A percentile compares a stretch with the other conserved stretches of the same genome.
Conservation (phyloP, 768 basidiomycete genomes). For the Boletus coccyginus region DNA sequence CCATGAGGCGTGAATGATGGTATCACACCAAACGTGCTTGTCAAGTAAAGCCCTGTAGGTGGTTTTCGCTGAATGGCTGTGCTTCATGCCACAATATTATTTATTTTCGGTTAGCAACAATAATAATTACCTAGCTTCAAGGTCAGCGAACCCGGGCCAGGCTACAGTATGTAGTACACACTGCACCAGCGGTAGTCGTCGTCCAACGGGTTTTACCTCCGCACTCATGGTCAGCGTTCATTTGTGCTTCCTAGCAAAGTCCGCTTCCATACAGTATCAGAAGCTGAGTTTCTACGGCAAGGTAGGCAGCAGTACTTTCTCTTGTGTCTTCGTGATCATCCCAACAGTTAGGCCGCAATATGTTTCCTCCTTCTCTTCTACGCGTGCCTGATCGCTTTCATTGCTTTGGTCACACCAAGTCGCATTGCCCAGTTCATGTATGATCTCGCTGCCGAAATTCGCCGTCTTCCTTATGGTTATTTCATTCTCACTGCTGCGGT, state of each 20-base stretch:
- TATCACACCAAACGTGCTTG: not conserved
- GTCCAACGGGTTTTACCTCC: no score
- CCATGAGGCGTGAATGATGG: constrained; percentile 42
- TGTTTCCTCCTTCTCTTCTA: constrained; percentile 62
- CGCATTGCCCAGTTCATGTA: constrained; percentile 70
- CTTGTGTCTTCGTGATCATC: constrained; percentile 10
- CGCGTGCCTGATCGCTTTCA: constrained; percentile 39
- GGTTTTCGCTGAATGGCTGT: constrained; percentile 8
- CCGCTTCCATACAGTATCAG: constrained; percentile 42
- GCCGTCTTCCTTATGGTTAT: constrained; percentile 60
- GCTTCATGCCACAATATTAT: not conserved
- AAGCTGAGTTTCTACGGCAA: constrained; percentile 54
- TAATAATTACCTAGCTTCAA: not conserved
- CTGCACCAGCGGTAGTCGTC: no score
- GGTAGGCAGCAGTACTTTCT: constrained; percentile 30
- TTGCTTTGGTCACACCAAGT: constrained; percentile 56
- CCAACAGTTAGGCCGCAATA: constrained; percentile 42
- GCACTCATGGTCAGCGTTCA: constrained; percentile 9
- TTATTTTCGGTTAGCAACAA: constrained; percentile 1
- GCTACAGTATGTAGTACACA: no score
- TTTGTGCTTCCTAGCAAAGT: constrained; percentile 26
- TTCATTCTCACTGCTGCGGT: constrained; percentile 50
- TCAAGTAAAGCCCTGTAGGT: not conserved
- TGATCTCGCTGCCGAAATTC: constrained; percentile 61
- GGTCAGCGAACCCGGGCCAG: constrained; percentile 9